Evolutionary conservation across 2,329 filamentous ascomycete species (phyloP).

Genomic region (Aspergillus amoenus): DNA sequence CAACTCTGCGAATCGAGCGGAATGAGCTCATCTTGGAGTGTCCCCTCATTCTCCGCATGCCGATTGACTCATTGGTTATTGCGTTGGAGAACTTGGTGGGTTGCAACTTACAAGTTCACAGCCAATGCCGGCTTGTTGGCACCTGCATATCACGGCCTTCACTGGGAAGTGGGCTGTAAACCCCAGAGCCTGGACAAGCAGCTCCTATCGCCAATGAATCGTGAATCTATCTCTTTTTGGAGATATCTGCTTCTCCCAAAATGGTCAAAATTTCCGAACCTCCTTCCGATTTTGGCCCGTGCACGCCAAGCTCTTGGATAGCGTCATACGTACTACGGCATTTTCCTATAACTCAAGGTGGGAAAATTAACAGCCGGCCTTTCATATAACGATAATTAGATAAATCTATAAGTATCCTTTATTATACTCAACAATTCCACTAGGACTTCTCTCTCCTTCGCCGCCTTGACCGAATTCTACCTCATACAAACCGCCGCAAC

Average conservation of each 20-base stretch:
- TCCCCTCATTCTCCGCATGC: conserved; percentile 13
- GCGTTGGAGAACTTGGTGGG: background rate
- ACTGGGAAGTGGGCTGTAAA: too few relatives aligned
- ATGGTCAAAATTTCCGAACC: background rate
- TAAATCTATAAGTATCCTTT: too few relatives aligned
- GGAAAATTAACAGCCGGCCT: too few relatives aligned
- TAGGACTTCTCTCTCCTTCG: background rate
- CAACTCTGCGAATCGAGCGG: too few relatives aligned
- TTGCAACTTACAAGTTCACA: background rate
- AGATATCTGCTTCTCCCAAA: background rate
- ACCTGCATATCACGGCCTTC: too few relatives aligned
- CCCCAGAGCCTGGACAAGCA: too few relatives aligned
- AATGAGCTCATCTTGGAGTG: background rate
- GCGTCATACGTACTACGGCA: too few relatives aligned
- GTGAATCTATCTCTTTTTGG: background rate
- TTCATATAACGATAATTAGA: too few relatives aligned
- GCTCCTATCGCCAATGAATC: background rate
- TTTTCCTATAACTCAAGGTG: too few relatives aligned
- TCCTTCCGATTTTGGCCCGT: background rate
- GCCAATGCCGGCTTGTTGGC: too few relatives aligned
- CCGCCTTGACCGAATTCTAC: background rate
- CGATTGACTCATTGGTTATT: background rate
- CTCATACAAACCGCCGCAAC: background rate
- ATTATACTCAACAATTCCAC: too few relatives aligned
- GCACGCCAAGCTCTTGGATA: background rate